Conservation (phyloP, 2,329 filamentous ascomycete genomes). For the Madurella fahalii region DNA sequence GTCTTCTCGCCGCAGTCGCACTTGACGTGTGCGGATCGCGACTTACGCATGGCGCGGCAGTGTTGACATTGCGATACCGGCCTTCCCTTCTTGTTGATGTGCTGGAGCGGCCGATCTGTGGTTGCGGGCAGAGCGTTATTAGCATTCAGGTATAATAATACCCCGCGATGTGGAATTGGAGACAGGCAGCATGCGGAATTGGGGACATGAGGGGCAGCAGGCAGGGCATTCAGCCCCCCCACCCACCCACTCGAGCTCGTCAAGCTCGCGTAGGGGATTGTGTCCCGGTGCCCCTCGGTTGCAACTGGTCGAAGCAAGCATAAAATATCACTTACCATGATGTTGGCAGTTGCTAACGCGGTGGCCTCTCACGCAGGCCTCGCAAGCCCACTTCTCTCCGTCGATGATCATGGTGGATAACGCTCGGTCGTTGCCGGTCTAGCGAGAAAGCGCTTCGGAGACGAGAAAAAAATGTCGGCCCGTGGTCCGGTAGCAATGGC, state of each 20-base stretch:
- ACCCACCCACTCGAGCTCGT: constrained; percentile 2
- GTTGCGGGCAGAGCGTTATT: constrained; percentile 13
- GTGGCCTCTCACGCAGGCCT: constrained; percentile 96
- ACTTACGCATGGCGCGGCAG: constrained; percentile 94
- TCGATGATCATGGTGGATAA: constrained; percentile 67
- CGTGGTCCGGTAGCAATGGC: constrained; percentile 8
- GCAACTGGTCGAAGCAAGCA: constrained; percentile 20
- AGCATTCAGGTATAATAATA: constrained; percentile 12
- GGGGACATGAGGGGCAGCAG: constrained; percentile 6
- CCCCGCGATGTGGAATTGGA: constrained; percentile 5
- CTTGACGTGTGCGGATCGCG: constrained; percentile 87
- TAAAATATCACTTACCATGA: constrained; percentile 63
- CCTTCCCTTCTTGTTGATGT: constrained; percentile 96
- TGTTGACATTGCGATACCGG: constrained; percentile 97
- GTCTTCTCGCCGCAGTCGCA: constrained; percentile 96
- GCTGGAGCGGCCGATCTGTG: constrained; percentile 81
- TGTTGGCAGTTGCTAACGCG: constrained; percentile 99
- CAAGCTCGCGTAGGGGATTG: constrained; percentile 4
- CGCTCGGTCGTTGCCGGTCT: constrained; percentile 1
- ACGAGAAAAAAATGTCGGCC: neutral
- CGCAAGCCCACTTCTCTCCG: constrained; percentile 97
- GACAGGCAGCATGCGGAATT: neutral
- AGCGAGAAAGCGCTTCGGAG: neutral
- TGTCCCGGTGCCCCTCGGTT: constrained; percentile 23
- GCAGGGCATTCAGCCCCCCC: neutral